These are phyloP conservation scores for Scheffersomyces stipitis DNA, from an alignment of 805 yeast genomes.

Conservation along the genomic window DNA sequence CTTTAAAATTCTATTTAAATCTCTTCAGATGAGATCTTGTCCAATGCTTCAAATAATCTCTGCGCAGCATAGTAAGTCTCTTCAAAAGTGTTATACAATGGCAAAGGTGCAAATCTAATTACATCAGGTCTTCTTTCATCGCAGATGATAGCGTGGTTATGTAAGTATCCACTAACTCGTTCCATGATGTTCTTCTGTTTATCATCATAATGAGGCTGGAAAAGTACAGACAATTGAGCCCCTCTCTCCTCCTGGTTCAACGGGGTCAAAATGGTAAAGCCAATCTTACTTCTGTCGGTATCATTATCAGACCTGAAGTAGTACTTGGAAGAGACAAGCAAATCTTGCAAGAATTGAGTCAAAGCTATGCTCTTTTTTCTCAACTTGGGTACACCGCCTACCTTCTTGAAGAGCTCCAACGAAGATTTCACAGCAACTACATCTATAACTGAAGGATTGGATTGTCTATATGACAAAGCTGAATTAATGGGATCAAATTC, in stretches of 20 bases:
- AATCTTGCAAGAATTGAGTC: slow-evolving; percentile 55
- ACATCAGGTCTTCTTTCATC: slow-evolving; percentile 92
- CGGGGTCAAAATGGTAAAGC: slow-evolving; percentile 78
- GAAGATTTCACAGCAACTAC: slow-evolving; percentile 72
- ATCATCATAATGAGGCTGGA: slow-evolving; percentile 43
- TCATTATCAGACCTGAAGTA: slow-evolving; percentile 33
- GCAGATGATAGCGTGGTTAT: slow-evolving; percentile 64
- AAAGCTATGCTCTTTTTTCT: slow-evolving; percentile 56
- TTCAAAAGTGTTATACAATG: slow-evolving; percentile 73
- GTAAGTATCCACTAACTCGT: slow-evolving; percentile 49
- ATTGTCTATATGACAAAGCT: slow-evolving; percentile 85
- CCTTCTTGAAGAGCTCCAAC: slow-evolving; percentile 54
- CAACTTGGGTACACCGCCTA: slow-evolving; percentile 63
- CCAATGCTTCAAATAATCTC: slow-evolving; percentile 43
- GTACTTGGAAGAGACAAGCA: slow-evolving; percentile 47
- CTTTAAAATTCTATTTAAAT: background rate
- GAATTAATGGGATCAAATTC: slow-evolving; percentile 77
- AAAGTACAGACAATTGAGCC: slow-evolving; percentile 76
- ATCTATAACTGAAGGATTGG: slow-evolving; percentile 87
- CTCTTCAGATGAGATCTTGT: slow-evolving; percentile 5
- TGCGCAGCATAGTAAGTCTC: slow-evolving; percentile 55
- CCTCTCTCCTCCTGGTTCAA: slow-evolving; percentile 58
- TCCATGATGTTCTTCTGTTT: slow-evolving; percentile 58
- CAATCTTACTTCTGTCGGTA: slow-evolving; percentile 16
- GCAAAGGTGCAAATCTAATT: slow-evolving; percentile 84